Evolutionary conservation across 176 grass and related monocot species (phyloP).

Genomic region (Echinochloa phyllopogon): DNA sequence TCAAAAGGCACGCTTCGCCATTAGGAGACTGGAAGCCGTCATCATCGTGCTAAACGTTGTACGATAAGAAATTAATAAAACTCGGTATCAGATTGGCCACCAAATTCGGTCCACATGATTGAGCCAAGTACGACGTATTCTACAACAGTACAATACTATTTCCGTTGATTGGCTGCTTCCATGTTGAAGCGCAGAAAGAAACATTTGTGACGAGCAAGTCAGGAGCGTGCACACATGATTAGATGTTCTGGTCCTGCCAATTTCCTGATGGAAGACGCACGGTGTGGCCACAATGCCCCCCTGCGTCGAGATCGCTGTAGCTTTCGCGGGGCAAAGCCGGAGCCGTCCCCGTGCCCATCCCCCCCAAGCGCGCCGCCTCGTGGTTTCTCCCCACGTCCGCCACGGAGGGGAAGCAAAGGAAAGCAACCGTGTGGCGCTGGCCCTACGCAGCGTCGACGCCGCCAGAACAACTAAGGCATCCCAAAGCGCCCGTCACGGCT

Average conservation of each 20-base stretch:
- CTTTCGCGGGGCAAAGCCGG: not conserved
- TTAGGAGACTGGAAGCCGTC: not conserved
- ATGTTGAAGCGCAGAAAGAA: too few species aligned
- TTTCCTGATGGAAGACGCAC: not conserved
- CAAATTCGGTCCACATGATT: not conserved
- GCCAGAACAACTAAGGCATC: not conserved
- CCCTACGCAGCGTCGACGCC: not conserved
- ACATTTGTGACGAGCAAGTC: not conserved
- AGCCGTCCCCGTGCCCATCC: not conserved
- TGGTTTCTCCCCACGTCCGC: not conserved
- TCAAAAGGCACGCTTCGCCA: not conserved
- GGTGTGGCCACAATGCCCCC: constrained; percentile 1
- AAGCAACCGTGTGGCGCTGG: not conserved
- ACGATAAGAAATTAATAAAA: not conserved
- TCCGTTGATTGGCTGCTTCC: not conserved
- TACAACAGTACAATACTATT: not conserved
- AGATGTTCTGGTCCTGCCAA: not conserved
- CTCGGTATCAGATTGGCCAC: not conserved
- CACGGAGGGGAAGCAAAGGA: not conserved
- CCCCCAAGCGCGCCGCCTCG: not conserved
- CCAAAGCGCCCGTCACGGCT: not conserved
- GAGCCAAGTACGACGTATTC: not conserved
- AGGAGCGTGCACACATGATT: not conserved
- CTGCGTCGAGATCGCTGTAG: constrained; percentile 35
- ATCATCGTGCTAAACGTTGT: not conserved